Base-by-base conservation (phyloP, 2,329 filamentous ascomycete genomes). In the Epichloe coenophiala region DNA sequence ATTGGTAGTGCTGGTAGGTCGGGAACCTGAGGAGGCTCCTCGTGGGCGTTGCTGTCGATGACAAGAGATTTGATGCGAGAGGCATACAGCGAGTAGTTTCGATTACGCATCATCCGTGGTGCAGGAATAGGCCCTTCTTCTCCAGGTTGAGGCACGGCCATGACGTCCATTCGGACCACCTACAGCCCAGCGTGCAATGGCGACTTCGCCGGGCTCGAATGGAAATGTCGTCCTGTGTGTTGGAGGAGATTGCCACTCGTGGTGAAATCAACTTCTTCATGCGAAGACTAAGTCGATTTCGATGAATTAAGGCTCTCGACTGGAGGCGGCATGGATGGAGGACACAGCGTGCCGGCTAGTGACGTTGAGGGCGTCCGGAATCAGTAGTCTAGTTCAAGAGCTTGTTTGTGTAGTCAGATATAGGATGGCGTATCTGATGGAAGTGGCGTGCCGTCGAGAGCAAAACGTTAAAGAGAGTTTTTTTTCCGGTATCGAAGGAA, bases 1-100 rank as follows among this genome's bases (percentile, higher is more conserved):
- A 66, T 55, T 42, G 68, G 65, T 44, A 67, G 53, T 31, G 66
- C 60, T 43, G 68, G 65, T 13, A 64, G 55, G 47, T 65, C 63
- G 37, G 60, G 59, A 40, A 60, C 31, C 41, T 53, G 54, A 2
- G 51, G 45, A 19, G 45, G 17, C 40, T 50, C 35, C 27, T 56
- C 49, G 6, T 39, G 42, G 37, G 21, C 23, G 13, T 39, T 40
- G 19, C 41, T 23, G 37, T 51, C 50, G 47, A 52, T 43, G 11
- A 27, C 38, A 4, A 56, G 47, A 35, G 60, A 47, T 40, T 56
- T 58, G 37, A 58, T 45, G 27, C 58, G 57, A 9, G 58, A 57
- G 39, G 59, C 55, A 43, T 59, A 59, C 47, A 59, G 47, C 21
- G 57, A 58, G 19, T 51, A 51, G 43, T 60, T 58, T 27, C 57